A percentile compares a stretch with the other conserved stretches of the same genome.
These are phyloP conservation scores for Dictyostelium purpureum DNA, from an alignment of 78 protist genomes.

Conservation along the genomic window DNA sequence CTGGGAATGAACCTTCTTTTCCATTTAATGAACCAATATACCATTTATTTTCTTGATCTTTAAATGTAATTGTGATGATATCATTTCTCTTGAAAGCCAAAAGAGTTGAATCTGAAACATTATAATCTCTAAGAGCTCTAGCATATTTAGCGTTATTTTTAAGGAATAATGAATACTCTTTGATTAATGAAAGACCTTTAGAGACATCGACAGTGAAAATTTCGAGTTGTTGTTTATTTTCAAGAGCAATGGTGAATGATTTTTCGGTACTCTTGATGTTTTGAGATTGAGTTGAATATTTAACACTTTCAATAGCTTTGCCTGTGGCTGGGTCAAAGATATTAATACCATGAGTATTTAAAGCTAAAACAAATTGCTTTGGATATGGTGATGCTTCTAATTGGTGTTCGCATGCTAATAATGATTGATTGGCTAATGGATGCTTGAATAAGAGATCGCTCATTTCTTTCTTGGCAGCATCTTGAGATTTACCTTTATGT, in stretches of 20 bases:
- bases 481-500: conserved; percentile 21
- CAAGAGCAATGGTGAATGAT: conserved; percentile 8
- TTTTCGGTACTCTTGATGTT: conserved; percentile 1
- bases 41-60: conserved; percentile 76
- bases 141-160: conserved; percentile 63
- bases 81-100: conserved; percentile 38
- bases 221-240: neutral
- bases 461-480: conserved; percentile 14
- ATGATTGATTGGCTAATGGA: conserved; percentile 19
- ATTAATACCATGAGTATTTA: conserved; percentile 7
- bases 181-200: neutral
- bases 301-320: neutral
- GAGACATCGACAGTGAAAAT: neutral
- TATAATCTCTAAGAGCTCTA: conserved; percentile 57
- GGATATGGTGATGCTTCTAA: neutral
- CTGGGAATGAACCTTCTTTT: conserved; percentile 81
- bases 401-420: conserved; percentile 40
- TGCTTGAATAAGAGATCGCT: neutral
- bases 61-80: conserved; percentile 39
- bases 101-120: conserved; percentile 38
- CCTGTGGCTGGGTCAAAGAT: conserved; percentile 5
- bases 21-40: conserved; percentile 55
- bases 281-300: neutral
- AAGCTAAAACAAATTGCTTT: conserved; percentile 31
- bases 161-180: conserved; percentile 9